These are phyloP conservation scores for Xerocomus spinulosus DNA, from an alignment of 768 basidiomycete genomes.

Conservation along the genomic window DNA sequence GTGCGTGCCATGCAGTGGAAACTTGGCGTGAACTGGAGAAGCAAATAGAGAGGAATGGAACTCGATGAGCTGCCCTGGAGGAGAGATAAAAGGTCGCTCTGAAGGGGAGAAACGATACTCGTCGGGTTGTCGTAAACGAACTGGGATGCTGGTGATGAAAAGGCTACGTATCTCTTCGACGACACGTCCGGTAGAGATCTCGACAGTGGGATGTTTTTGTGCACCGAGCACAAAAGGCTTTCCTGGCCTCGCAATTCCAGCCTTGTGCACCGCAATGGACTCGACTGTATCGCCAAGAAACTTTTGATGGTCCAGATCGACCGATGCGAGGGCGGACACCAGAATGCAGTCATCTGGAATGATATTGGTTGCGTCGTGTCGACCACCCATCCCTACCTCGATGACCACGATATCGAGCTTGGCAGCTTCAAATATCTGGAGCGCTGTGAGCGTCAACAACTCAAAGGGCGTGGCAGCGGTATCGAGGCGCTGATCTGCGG, in stretches of 20 bases:
- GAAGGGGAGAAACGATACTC: constrained; percentile 33
- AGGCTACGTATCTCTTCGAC: constrained; percentile 42
- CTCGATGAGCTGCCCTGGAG: constrained; percentile 41
- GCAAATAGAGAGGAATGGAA: constrained; percentile 42
- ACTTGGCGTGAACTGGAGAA: constrained; percentile 40
- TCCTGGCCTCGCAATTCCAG: constrained; percentile 64
- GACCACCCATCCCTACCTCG: constrained; percentile 95
- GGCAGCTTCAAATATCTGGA: constrained; percentile 64
- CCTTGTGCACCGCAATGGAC: constrained; percentile 79
- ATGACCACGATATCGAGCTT: constrained; percentile 78
- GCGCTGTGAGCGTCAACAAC: constrained; percentile 76
- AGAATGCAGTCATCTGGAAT: constrained; percentile 66
- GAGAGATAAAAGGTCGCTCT: constrained; percentile 26
- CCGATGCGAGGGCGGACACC: constrained; percentile 76
- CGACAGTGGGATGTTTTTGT: constrained; percentile 53
- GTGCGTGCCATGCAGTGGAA: constrained; percentile 76
- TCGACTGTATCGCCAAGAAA: constrained; percentile 77
- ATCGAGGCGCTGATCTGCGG: constrained; percentile 38
- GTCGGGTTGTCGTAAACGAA: constrained; percentile 33
- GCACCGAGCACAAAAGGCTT: constrained; percentile 62
- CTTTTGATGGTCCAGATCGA: constrained; percentile 91
- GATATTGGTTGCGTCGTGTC: constrained; percentile 89
- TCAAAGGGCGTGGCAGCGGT: constrained; percentile 74
- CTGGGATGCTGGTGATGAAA: constrained; percentile 34
- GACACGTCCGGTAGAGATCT: constrained; percentile 38